Evolutionary conservation across 2,329 filamentous ascomycete genomes (phyloP).

Genomic region (Penicillium psychrosexuale): DNA sequence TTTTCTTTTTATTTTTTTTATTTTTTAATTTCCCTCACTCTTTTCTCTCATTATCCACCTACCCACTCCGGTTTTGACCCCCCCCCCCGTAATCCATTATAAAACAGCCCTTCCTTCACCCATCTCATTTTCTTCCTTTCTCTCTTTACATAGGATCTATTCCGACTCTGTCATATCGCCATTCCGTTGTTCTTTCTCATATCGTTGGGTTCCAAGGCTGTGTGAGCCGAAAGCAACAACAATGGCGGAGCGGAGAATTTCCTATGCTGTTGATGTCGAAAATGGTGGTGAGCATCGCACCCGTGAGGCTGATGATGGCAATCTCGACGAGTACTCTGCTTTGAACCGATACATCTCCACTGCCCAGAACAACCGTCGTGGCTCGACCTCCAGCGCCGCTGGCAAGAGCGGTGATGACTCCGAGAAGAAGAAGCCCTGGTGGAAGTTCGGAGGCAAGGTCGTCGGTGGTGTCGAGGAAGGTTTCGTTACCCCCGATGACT

Average conservation of each 20-base stretch:
- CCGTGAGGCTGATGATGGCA: conserved; percentile 28
- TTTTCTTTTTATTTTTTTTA: not conserved
- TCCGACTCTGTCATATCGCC: conserved; percentile 40
- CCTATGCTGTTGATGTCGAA: conserved; percentile 45
- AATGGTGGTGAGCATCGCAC: conserved; percentile 40
- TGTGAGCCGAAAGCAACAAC: conserved; percentile 40
- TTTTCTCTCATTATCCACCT: conserved; percentile 25
- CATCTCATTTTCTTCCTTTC: conserved; percentile 19
- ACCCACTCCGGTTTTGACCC: conserved; percentile 21
- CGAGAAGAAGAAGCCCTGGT: conserved; percentile 55
- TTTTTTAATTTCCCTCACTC: conserved; percentile 10
- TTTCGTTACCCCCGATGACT: conserved; percentile 60
- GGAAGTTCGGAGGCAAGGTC: conserved; percentile 53
- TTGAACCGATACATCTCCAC: conserved; percentile 66
- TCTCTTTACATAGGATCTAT: conserved; percentile 33
- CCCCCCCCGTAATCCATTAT: conserved; percentile 29
- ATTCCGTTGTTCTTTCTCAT: conserved; percentile 37
- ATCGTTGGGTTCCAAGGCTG: conserved; percentile 38
- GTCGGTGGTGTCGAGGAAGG: conserved; percentile 28
- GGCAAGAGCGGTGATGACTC: conserved; percentile 37
- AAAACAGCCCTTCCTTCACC: conserved; percentile 35
- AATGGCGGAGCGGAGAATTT: conserved; percentile 47
- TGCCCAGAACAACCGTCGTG: conserved; percentile 59
- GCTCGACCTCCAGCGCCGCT: conserved; percentile 44
- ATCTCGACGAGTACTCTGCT: conserved; percentile 61